phyloP scores from a whole-genome alignment of 2,329 filamentous ascomycete genomes.

The Nemania bipapillata region DNA sequence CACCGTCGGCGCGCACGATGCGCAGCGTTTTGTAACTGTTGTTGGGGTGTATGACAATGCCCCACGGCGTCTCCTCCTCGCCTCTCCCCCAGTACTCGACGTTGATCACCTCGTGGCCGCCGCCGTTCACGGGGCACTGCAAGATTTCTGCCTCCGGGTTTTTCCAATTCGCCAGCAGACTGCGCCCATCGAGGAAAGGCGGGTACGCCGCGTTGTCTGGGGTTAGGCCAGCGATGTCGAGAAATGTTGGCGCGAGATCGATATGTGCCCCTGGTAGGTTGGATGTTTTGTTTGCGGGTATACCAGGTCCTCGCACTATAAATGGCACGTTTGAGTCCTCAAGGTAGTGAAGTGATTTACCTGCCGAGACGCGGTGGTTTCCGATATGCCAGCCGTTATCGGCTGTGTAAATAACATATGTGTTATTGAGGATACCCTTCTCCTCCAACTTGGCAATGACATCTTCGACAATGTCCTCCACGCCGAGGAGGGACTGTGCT shows the following conservation, averaged over 20 bases:
- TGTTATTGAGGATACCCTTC: slow-evolving; percentile 36
- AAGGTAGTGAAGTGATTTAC: slow-evolving; percentile 31
- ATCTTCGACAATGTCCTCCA: slow-evolving; percentile 53
- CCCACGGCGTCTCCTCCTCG: slow-evolving; percentile 29
- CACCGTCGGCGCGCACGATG: slow-evolving; percentile 28
- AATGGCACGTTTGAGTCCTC: slow-evolving; percentile 35
- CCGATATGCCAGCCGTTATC: slow-evolving; percentile 38
- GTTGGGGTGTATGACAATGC: slow-evolving; percentile 6
- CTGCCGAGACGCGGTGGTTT: slow-evolving; percentile 29
- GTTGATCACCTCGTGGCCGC: slow-evolving; percentile 34
- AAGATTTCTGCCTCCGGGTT: slow-evolving; percentile 5
- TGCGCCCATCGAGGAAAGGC: slow-evolving; percentile 34
- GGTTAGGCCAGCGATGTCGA: slow-evolving; percentile 31
- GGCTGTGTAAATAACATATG: slow-evolving; percentile 34
- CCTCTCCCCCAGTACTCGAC: slow-evolving; percentile 38
- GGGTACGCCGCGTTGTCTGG: slow-evolving; percentile 18
- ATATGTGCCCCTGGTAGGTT: slow-evolving; percentile 29
- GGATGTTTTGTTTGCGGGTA: slow-evolving; percentile 30
- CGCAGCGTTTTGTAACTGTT: slow-evolving; percentile 37
- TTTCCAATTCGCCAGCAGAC: slow-evolving; percentile 31
- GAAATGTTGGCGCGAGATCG: slow-evolving; percentile 37
- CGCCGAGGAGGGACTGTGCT: slow-evolving; percentile 44
- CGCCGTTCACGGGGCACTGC: slow-evolving; percentile 21
- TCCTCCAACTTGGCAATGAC: slow-evolving; percentile 47
- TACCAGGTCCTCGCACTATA: slow-evolving; percentile 34